Base-by-base conservation (phyloP, 2,329 filamentous ascomycete genomes). In the Chalaropsis ovoidea region DNA sequence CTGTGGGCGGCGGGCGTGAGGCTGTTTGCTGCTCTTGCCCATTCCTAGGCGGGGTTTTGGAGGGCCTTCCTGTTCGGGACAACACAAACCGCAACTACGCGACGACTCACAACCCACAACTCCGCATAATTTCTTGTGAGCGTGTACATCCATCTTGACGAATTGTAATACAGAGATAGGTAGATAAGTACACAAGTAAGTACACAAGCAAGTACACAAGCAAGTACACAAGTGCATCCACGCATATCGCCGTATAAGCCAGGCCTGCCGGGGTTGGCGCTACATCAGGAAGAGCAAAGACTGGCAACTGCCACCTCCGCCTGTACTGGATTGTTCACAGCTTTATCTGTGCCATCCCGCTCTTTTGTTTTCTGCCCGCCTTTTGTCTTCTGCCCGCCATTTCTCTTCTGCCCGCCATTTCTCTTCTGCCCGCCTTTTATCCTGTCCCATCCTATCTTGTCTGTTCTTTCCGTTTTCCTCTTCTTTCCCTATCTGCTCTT, bases 301-400 rank as follows among this genome's bases (percentile, higher is more conserved):
- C 54, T 39, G 54, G 27, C 54, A 39, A 35, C 54, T 58, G 54
- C 54, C 54, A 58, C 54, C 31, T 35, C 54, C 54, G 31, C 24
- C 24, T 58, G 54, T 58, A 58, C 27, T 42, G 58, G 22, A 43
- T 17, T 61, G 41, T 61, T 43, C 19, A 17, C 60, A 47, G 22
- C 1, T 35, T n/a, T 10, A 62, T 11, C 42, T 42, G 35, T 27
- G 60, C 35, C 1, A 43, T n/a, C 15, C 35, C 13, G 22, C 19
- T 17, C 41, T 42, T 41, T 61, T 24, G n/a, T 13, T 42, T 27
- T 15, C 10, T 52, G 22, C 24, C 22, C 11, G 11, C 22, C 47
- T 49, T 49, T 24, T 49, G 47, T 22, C 47, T 22, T 49, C 11
- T 49, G 17, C 19, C n/a, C 47, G 17, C 17, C 22, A 49, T 49